These are phyloP conservation scores for Cyathus striatus DNA, from an alignment of 768 basidiomycete genomes.

Conservation along the genomic window DNA sequence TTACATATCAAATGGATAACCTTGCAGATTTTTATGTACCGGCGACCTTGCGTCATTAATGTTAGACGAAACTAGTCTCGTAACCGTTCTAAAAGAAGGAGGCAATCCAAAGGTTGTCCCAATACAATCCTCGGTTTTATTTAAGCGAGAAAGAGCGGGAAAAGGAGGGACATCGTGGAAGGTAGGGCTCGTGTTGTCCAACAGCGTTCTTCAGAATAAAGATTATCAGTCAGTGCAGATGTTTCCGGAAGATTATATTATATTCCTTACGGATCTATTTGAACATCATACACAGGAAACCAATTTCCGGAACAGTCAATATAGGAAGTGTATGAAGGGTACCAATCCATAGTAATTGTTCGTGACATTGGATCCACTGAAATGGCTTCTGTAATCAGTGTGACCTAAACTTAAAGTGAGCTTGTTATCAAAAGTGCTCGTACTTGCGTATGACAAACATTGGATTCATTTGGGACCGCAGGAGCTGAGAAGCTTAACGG, in stretches of 20 bases:
- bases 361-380: not conserved
- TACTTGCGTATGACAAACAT: not conserved
- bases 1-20: not conserved
- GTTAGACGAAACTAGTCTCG: not conserved
- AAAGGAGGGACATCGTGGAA: not conserved
- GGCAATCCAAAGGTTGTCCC: not conserved
- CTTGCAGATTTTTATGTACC: not conserved
- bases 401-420: not conserved
- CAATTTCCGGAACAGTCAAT: not conserved
- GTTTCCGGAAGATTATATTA: not conserved
- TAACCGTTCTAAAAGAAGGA: not conserved
- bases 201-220: not conserved
- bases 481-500: not conserved
- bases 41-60: not conserved
- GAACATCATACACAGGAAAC: not conserved
- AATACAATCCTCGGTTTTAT: not conserved
- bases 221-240: not conserved
- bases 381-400: not conserved
- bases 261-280: not conserved
- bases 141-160: not conserved
- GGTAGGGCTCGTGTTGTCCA: not conserved
- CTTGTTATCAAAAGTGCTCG: not conserved
- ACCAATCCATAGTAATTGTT: slow-evolving; percentile 1
- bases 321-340: not conserved
- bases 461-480: not conserved